Evolutionary conservation across 129 eudicot species (phyloP), one percentile per base, ranked within the genome.

Genomic region (Artemisia annua): DNA sequence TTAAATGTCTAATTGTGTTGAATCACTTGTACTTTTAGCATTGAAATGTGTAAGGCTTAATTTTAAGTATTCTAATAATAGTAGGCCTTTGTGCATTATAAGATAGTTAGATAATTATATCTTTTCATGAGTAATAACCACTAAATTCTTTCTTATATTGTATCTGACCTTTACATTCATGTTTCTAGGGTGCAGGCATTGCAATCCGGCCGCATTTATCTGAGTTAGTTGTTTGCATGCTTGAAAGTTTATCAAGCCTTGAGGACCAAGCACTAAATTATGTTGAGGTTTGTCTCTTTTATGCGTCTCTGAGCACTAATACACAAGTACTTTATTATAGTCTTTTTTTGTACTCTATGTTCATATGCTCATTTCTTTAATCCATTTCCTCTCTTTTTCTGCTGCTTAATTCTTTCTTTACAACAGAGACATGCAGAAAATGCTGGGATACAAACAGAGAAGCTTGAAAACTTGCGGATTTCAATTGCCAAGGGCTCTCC

Each of bases 211-310:
- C 98, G 48, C 96, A 90, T 84, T 71, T 94, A 69, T 84, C 91
- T 54, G 97, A 94, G 81, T 83, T 94, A 53, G 96, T 88, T 70
- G 85, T 89, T 81, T 94, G 98, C 85, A 94, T 94, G 98, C 87
- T 94, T 80, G 98, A 94, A 83, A 87, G 98, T 78, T 84, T 94
- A 75, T 94, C 98, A 70, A 94, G 98, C 84, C 93, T 94, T 50
- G 98, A 94, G 76, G 98, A 94, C 79, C 98, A 90, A 83, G 91
- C 96, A 59, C 86, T 94, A 69, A 94, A 94, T 73, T 94, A 94
- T 73, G 96, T 94, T 66, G 98, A 94, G 97, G 97, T 94, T 44
- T 79, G 81, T 67, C 49, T 62, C 11, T 73, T 61, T 28, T 65
- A 71, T 76, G 72, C 50, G 65, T 53, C 72, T 55, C 63, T 39